phyloP scores from a whole-genome alignment of 441 rosid genomes.

The Euphorbia celastroides region DNA sequence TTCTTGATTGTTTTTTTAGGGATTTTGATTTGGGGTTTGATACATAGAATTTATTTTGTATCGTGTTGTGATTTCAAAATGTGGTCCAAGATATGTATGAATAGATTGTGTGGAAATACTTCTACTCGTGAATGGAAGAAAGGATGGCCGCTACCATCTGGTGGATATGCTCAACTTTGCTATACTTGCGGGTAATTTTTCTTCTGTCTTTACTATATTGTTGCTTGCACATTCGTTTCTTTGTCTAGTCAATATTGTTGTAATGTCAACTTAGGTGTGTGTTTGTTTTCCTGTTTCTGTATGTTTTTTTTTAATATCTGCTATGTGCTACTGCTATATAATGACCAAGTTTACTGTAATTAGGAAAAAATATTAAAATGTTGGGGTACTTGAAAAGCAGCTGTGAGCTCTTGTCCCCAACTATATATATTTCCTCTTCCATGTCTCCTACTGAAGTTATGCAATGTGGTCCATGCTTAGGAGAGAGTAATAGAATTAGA shows the following conservation, averaged over 20 bases:
- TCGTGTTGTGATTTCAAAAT: too few species aligned
- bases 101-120: constrained; percentile 53
- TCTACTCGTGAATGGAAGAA: constrained; percentile 65
- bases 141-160: constrained; percentile 92
- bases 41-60: constrained; percentile 14
- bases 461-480: too few species aligned
- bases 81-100: constrained; percentile 79
- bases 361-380: not conserved
- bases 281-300: not conserved
- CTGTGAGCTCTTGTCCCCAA: too few species aligned
- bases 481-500: too few species aligned
- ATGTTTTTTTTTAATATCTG: constrained; percentile 14
- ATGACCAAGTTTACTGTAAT: constrained; percentile 7
- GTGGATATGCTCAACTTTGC: constrained; percentile 75
- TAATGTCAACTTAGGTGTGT: constrained; percentile 19
- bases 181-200: constrained; percentile 69
- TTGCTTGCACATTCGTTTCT: too few species aligned
- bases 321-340: too few species aligned
- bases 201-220: constrained; percentile 1
- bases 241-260: not conserved
- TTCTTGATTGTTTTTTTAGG: constrained; percentile 28
- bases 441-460: too few species aligned
- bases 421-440: too few species aligned
- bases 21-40: constrained; percentile 21
- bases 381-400: too few species aligned